Percentiles rank a stretch among this genome's conserved stretches.
These are phyloP conservation scores for Haplosporangium gracile DNA, from an alignment of 192 early-diverging fungal species.

Conservation along the genomic window DNA sequence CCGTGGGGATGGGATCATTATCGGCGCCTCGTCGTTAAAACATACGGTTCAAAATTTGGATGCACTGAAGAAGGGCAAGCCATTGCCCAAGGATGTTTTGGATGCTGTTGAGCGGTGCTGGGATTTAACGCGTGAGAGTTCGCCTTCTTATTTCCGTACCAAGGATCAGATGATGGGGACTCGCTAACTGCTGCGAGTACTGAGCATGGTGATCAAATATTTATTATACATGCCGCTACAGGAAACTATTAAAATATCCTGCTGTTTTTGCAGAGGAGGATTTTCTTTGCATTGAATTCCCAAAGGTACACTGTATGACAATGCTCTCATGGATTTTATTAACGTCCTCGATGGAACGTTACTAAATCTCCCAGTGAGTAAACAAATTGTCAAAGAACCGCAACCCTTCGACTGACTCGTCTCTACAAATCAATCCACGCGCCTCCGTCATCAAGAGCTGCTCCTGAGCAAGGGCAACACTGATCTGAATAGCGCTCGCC, in stretches of 20 bases:
- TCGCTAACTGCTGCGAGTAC: constrained; percentile 6
- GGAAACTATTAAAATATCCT: not conserved
- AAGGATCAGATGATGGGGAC: constrained; percentile 53
- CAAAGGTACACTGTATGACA: too few relatives aligned
- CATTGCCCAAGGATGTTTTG: constrained; percentile 65
- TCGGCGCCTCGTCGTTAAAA: constrained; percentile 57
- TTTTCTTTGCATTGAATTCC: too few relatives aligned
- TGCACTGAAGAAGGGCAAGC: constrained; percentile 61
- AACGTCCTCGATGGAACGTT: not conserved
- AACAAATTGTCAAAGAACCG: constrained; percentile 85
- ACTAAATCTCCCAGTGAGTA: constrained; percentile 44
- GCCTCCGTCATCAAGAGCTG: constrained; percentile 85
- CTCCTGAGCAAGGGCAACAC: constrained; percentile 74
- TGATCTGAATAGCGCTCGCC: constrained; percentile 70
- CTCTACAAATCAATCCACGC: constrained; percentile 85
- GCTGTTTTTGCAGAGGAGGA: too few relatives aligned
- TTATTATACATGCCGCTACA: not conserved
- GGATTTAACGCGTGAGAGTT: constrained; percentile 54
- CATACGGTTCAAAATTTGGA: constrained; percentile 61
- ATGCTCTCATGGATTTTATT: not conserved
- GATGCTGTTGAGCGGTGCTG: constrained; percentile 69
- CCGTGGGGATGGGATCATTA: constrained; percentile 54
- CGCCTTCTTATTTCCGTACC: constrained; percentile 55
- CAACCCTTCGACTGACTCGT: constrained; percentile 88
- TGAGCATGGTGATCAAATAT: not conserved